Evolutionary conservation across 257 asterid species (phyloP).

Genomic region (Solanum sparsipilum): DNA sequence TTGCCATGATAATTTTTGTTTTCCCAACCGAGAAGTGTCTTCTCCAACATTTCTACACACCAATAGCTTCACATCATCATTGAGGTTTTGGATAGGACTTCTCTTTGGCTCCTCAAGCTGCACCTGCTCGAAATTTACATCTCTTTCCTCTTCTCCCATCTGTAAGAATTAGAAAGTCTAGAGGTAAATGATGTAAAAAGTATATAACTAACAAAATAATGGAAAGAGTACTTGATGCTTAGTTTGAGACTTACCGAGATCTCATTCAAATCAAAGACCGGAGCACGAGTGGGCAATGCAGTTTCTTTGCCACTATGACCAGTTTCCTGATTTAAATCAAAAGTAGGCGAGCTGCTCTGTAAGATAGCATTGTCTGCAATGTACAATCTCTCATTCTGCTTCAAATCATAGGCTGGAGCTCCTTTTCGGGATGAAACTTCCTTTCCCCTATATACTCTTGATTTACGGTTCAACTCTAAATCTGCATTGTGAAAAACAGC

Average conservation of each 20-base stretch:
- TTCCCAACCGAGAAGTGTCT: slow-evolving; percentile 49
- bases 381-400: slow-evolving; percentile 24
- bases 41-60: slow-evolving; percentile 68
- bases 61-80: slow-evolving; percentile 51
- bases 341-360: slow-evolving; percentile 1
- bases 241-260: slow-evolving; percentile 37
- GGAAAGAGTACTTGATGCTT: not conserved
- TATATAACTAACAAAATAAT: not conserved
- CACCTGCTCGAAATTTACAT: slow-evolving; percentile 14
- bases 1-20: slow-evolving; percentile 88
- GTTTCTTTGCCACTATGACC: slow-evolving; percentile 29
- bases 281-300: slow-evolving; percentile 41
- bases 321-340: slow-evolving; percentile 52
- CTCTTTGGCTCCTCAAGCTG: slow-evolving; percentile 36
- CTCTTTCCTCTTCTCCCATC: slow-evolving; percentile 64
- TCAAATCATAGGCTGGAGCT: slow-evolving; percentile 12
- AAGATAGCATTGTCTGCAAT: slow-evolving; percentile 19
- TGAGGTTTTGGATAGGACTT: slow-evolving; percentile 25
- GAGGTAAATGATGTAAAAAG: not conserved
- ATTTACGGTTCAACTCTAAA: slow-evolving; percentile 20
- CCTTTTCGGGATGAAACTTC: slow-evolving; percentile 4
- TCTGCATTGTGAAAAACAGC: not conserved
- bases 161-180: slow-evolving; percentile 4
- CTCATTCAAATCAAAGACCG: slow-evolving; percentile 72
- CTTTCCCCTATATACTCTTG: slow-evolving; percentile 19